Evolutionary conservation across 2,329 filamentous ascomycete species (phyloP).

Genomic region (Scorias spongiosa): DNA sequence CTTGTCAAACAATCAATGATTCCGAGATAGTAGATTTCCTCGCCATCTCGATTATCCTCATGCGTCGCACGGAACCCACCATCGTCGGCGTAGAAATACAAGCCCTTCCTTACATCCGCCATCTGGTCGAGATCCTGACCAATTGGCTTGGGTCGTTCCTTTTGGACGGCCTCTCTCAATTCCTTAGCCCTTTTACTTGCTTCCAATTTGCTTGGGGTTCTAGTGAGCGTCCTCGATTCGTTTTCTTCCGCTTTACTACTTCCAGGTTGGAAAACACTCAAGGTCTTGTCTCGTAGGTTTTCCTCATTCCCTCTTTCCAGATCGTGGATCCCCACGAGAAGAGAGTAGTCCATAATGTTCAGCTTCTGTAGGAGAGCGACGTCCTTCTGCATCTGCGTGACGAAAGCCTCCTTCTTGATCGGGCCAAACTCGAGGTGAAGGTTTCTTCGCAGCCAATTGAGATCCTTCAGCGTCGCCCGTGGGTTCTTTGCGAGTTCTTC

Average conservation of each 20-base stretch:
- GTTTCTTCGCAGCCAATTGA: slow-evolving; percentile 86
- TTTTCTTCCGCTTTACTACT: slow-evolving; percentile 35
- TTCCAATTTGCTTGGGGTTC: slow-evolving; percentile 88
- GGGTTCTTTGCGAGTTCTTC: slow-evolving; percentile 80
- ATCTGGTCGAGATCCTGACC: slow-evolving; percentile 69
- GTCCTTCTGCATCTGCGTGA: slow-evolving; percentile 77
- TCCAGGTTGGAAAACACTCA: slow-evolving; percentile 87
- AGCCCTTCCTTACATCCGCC: slow-evolving; percentile 65
- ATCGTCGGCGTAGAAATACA: slow-evolving; percentile 86
- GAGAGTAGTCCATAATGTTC: slow-evolving; percentile 97
- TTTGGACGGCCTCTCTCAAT: slow-evolving; percentile 78
- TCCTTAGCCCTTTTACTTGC: slow-evolving; percentile 82
- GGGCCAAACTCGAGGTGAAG: slow-evolving; percentile 78
- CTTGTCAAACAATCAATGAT: slow-evolving; percentile 98
- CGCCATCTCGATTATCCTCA: slow-evolving; percentile 67
- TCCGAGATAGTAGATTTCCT: slow-evolving; percentile 94
- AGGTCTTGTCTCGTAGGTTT: slow-evolving; percentile 74
- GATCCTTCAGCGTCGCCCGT: slow-evolving; percentile 81
- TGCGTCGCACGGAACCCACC: slow-evolving; percentile 88
- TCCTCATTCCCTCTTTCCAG: slow-evolving; percentile 83
- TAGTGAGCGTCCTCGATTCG: slow-evolving; percentile 39
- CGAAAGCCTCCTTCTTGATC: slow-evolving; percentile 72
- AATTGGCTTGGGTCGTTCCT: slow-evolving; percentile 86
- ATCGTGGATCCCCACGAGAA: slow-evolving; percentile 90
- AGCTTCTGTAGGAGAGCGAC: slow-evolving; percentile 73